Evolutionary conservation across 2,329 filamentous ascomycete genomes (phyloP).

Genomic region (Diaporthe eres): DNA sequence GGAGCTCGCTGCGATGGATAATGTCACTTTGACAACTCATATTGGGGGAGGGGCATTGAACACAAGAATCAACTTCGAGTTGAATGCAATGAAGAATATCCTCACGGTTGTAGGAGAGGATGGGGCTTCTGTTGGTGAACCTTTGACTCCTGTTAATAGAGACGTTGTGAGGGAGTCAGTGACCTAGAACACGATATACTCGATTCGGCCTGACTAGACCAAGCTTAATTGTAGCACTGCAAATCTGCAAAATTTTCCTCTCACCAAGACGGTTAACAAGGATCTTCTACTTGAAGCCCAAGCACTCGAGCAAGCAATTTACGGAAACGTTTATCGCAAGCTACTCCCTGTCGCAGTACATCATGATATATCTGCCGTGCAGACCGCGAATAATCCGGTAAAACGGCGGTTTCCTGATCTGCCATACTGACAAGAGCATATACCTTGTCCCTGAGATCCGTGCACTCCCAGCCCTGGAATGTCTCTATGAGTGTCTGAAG

Average conservation of each 20-base stretch:
- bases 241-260: neutral
- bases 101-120: slow-evolving; percentile 45
- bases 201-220: neutral
- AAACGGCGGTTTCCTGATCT: neutral
- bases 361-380: slow-evolving; percentile 9
- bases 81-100: slow-evolving; percentile 55
- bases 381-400: neutral
- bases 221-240: too few relatives aligned
- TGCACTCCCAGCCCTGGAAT: slow-evolving; percentile 8
- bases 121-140: neutral
- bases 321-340: neutral
- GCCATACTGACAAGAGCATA: slow-evolving; percentile 27
- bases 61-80: slow-evolving; percentile 57
- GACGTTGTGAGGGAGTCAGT: neutral
- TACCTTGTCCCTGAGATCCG: slow-evolving; percentile 2
- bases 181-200: neutral
- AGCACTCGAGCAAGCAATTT: neutral
- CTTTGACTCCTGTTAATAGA: neutral
- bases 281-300: too few relatives aligned
- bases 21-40: slow-evolving; percentile 56
- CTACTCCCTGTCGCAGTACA: neutral
- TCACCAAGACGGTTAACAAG: accelerated
- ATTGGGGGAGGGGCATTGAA: slow-evolving; percentile 55
- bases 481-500: slow-evolving; percentile 16
- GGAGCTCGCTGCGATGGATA: slow-evolving; percentile 54